Conservation (phyloP, 2,329 filamentous ascomycete genomes). For the Chalaropsis ovoidea region DNA sequence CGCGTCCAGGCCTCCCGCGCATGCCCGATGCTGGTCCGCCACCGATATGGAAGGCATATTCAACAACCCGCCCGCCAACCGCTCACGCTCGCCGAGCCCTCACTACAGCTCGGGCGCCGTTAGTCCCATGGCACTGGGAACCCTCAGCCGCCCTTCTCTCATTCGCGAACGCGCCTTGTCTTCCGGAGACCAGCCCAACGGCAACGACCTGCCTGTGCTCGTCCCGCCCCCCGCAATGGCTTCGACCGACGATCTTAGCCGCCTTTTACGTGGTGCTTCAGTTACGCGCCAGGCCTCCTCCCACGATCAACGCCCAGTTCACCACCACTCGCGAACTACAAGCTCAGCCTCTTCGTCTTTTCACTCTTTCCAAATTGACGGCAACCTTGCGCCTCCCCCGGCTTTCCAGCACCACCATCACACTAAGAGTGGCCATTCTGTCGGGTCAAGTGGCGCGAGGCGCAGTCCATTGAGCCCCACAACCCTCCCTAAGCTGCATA, state of each 20-base stretch:
- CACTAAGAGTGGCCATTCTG: slow-evolving; percentile 4
- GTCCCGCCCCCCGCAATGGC: slow-evolving; percentile 7
- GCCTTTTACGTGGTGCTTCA: slow-evolving; percentile 11
- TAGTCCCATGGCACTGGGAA: slow-evolving; percentile 4
- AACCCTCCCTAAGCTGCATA: slow-evolving; percentile 30
- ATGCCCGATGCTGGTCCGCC: slow-evolving; percentile 16
- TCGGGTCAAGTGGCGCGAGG: slow-evolving; percentile 16
- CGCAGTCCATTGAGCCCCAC: slow-evolving; percentile 18
- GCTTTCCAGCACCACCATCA: slow-evolving; percentile 18
- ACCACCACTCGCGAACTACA: slow-evolving; percentile 21
- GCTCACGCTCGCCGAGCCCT: slow-evolving; percentile 17
- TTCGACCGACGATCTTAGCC: slow-evolving; percentile 16
- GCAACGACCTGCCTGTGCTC: slow-evolving; percentile 2
- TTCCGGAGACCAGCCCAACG: slow-evolving; percentile 34
- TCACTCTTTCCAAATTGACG: slow-evolving; percentile 30
- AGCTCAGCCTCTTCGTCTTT: slow-evolving; percentile 26
- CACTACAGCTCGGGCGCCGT: neutral
- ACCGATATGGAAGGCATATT: slow-evolving; percentile 23
- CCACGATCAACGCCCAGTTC: slow-evolving; percentile 10
- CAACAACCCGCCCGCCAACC: neutral
- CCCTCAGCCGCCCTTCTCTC: slow-evolving; percentile 4
- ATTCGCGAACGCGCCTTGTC: slow-evolving; percentile 38
- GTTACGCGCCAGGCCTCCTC: slow-evolving; percentile 1
- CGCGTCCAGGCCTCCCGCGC: slow-evolving; percentile 5
- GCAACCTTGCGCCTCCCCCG: slow-evolving; percentile 38